phyloP scores from a whole-genome alignment of 306 rosid species.

The Vicia villosa region DNA sequence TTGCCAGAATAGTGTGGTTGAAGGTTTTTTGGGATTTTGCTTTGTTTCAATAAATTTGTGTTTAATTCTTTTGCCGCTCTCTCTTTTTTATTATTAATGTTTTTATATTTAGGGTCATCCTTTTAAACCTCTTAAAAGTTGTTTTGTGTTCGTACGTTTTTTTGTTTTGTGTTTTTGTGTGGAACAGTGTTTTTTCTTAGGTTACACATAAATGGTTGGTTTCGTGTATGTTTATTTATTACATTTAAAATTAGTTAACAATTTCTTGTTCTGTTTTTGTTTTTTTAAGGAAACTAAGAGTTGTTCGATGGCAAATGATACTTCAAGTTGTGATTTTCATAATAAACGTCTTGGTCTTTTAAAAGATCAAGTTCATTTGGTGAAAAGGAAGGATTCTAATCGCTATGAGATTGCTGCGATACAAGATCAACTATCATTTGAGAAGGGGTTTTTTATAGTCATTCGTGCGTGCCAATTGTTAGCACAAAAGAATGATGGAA shows the following conservation, averaged over 20 bases:
- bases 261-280: slow-evolving; percentile 25
- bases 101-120: slow-evolving; percentile 28
- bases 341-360: slow-evolving; percentile 76
- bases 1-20: no score
- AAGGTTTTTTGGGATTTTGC: slow-evolving; percentile 24
- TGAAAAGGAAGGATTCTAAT: slow-evolving; percentile 66
- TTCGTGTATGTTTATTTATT: no score
- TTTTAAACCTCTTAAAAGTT: slow-evolving; percentile 25
- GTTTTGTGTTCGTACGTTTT: no score
- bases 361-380: slow-evolving; percentile 87
- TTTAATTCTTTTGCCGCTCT: background rate
- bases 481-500: slow-evolving; percentile 89
- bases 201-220: no score
- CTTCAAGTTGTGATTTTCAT: slow-evolving; percentile 57
- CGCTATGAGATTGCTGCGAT: slow-evolving; percentile 79
- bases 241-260: slow-evolving; percentile 18
- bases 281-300: slow-evolving; percentile 36
- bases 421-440: slow-evolving; percentile 75
- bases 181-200: slow-evolving; percentile 40
- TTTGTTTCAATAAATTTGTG: slow-evolving; percentile 24
- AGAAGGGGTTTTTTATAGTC: slow-evolving; percentile 92
- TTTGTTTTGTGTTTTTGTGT: slow-evolving; percentile 11
- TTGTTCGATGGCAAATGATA: slow-evolving; percentile 61
- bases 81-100: slow-evolving; percentile 4
- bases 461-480: slow-evolving; percentile 90